Base-by-base conservation (phyloP, 2,329 filamentous ascomycete genomes). In the Juglanconis juglandina region DNA sequence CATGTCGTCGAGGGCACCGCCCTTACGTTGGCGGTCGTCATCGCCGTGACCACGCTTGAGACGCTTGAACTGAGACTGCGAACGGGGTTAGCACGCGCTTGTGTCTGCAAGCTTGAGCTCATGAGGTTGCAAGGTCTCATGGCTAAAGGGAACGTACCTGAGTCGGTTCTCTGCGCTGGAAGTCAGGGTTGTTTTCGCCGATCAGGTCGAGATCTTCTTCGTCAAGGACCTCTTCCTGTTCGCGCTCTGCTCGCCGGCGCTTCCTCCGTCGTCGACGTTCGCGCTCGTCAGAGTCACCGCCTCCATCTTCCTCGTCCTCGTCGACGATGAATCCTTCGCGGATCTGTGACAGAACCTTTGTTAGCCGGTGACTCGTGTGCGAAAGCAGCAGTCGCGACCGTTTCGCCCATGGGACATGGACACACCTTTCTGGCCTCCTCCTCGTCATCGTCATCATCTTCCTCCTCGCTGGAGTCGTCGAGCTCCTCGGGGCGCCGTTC, bases 201-300 rank as follows among this genome's bases (percentile, higher is more conserved):
- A 99, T 97, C 59, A 99, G 81, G 71, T 98, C 95, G 60, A 99
- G 77, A 80, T 99, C 95, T 73, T 99, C 95, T 67, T 97, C 94
- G 68, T 98, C 95, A 8, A 99, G 85, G 62, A 91, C 90, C 63
- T 94, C 92, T 70, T 96, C 92, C 64, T 91, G 87, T 70, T 91
- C 90, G 59, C 90, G 88, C 71, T 96, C 90, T 53, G 83, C 78
- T 61, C 86, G 79, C 69, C 91, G 87, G 67, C 91, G 88, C 79
- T 95, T 96, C 74, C 86, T 86, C 70, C 87, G 86, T 73, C 89
- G 89, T 65, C 84, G 79, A 42, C 85, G 83, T 64, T 69, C 77
- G 62, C 77, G 80, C 61, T 79, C 79, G 60, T 83, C 79, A 34
- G 77, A 77, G 41, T 86, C 84, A 67, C 83, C 84, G 56, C 82